Evolutionary conservation across 192 early-diverging fungal genomes (phyloP).

Genomic region (Chytriomyces hyalinus): DNA sequence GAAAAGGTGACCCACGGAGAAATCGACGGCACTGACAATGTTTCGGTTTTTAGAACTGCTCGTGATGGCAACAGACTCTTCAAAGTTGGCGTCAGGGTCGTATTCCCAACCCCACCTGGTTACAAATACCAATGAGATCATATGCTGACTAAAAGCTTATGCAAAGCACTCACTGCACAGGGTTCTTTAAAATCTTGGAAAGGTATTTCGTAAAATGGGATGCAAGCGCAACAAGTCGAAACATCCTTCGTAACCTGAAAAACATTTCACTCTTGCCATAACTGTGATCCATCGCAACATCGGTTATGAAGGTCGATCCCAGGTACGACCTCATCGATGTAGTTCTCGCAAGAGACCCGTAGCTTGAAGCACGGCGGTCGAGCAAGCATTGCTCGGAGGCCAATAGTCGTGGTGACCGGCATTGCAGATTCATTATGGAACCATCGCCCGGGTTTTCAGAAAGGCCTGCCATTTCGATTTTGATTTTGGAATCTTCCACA

Average conservation of each 20-base stretch:
- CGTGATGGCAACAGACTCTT: conserved; percentile 5
- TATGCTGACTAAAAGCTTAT: background rate
- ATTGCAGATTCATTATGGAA: too few species aligned
- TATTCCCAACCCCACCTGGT: conserved; percentile 50
- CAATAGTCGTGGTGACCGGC: too few species aligned
- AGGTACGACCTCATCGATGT: conserved; percentile 1
- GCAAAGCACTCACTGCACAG: conserved; percentile 32
- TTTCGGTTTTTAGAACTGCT: conserved; percentile 7
- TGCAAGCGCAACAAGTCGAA: conserved; percentile 40
- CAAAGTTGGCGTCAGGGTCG: conserved; percentile 45
- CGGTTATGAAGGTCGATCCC: conserved; percentile 23
- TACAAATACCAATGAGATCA: background rate
- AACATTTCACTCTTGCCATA: conserved; percentile 13
- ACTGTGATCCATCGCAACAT: background rate
- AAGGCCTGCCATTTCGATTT: too few species aligned
- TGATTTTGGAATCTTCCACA: too few species aligned
- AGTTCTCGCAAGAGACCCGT: too few species aligned
- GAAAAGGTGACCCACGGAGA: conserved; percentile 47
- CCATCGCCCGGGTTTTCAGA: too few species aligned
- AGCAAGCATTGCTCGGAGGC: too few species aligned
- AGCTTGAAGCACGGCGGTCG: too few species aligned
- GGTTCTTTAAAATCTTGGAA: conserved; percentile 48
- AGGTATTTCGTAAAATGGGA: conserved; percentile 49
- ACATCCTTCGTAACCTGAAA: conserved; percentile 36
- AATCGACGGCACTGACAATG: conserved; percentile 37